Conservation (phyloP, 306 rosid species). For the Begonia loranthoides region DNA sequence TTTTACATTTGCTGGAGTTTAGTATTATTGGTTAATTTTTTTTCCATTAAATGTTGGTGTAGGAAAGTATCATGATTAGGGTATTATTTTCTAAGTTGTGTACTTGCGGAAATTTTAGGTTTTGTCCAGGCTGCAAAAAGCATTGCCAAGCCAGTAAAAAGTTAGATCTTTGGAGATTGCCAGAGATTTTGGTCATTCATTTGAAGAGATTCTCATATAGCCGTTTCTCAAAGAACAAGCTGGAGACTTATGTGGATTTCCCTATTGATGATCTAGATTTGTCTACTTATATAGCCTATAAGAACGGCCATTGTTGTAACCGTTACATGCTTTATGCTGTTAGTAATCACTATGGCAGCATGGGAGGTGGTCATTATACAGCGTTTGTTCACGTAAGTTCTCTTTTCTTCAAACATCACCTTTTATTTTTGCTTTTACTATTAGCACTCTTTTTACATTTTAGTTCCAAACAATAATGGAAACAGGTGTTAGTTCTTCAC, state of each 20-base stretch:
- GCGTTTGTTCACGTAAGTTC: slow-evolving; percentile 94
- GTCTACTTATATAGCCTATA: slow-evolving; percentile 55
- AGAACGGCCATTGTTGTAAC: slow-evolving; percentile 36
- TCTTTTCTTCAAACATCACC: slow-evolving; percentile 4
- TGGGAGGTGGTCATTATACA: slow-evolving; percentile 99
- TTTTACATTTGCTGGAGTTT: background rate
- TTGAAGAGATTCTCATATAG: slow-evolving; percentile 95
- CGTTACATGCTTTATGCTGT: slow-evolving; percentile 82
- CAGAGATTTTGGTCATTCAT: slow-evolving; percentile 95
- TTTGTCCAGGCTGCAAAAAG: slow-evolving; percentile 79
- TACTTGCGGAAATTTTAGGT: slow-evolving; percentile 29
- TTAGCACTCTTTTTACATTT: background rate
- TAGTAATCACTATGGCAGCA: slow-evolving; percentile 94
- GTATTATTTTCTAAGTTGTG: background rate
- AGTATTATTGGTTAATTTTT: background rate
- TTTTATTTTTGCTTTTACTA: slow-evolving; percentile 1
- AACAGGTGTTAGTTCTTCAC: background rate
- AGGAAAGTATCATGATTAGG: slow-evolving; percentile 1
- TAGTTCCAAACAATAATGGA: background rate
- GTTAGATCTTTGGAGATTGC: slow-evolving; percentile 98
- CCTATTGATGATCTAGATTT: slow-evolving; percentile 81
- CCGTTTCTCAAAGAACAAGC: slow-evolving; percentile 80
- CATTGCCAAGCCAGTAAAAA: slow-evolving; percentile 91
- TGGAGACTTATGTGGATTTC: slow-evolving; percentile 90
- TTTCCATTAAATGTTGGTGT: slow-evolving; percentile 5